A percentile compares a stretch with the other conserved stretches of the same genome.
phyloP scores from a whole-genome alignment of 768 basidiomycete species.

The Serendipita indica region DNA sequence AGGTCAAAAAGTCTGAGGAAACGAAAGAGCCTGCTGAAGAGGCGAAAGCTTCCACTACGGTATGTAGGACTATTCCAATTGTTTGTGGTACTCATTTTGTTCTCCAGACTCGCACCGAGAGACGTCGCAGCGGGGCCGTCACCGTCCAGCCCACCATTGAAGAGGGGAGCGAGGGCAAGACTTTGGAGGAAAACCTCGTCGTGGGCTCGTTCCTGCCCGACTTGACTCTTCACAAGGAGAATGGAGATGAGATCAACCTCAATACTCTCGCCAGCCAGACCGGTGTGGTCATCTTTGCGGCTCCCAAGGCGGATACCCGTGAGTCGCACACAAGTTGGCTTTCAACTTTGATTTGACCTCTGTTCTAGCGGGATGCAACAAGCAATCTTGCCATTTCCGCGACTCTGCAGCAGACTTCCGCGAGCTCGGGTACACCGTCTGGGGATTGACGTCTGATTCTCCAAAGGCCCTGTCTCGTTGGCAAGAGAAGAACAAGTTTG shows the following conservation, averaged over 20 bases:
- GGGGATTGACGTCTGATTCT: constrained; percentile 71
- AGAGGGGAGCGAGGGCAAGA: constrained; percentile 16
- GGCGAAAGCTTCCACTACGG: not conserved
- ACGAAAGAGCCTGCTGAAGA: constrained; percentile 18
- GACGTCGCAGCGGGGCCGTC: constrained; percentile 12
- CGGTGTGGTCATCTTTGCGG: constrained; percentile 68
- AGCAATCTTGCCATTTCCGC: constrained; percentile 82
- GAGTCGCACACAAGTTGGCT: constrained; percentile 24
- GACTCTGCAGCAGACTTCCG: constrained; percentile 70
- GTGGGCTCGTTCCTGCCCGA: constrained; percentile 65
- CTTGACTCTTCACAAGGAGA: constrained; percentile 68
- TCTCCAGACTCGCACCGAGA: constrained; percentile 9
- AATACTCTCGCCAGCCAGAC: constrained; percentile 46
- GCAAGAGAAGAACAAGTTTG: constrained; percentile 80
- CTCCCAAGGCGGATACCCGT: constrained; percentile 81
- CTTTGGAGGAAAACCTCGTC: constrained; percentile 29
- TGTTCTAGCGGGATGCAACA: constrained; percentile 68
- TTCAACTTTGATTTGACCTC: constrained; percentile 10
- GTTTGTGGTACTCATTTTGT: not conserved
- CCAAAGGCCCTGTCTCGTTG: constrained; percentile 64
- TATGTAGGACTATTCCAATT: not conserved
- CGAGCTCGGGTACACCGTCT: constrained; percentile 52
- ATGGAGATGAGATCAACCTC: constrained; percentile 63
- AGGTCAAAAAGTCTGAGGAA: constrained; percentile 18
- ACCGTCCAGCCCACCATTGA: constrained; percentile 15